Evolutionary conservation across 805 yeast genomes (phyloP), one percentile per base, ranked within the genome.

Genomic region (Wickerhamiella galacta): DNA sequence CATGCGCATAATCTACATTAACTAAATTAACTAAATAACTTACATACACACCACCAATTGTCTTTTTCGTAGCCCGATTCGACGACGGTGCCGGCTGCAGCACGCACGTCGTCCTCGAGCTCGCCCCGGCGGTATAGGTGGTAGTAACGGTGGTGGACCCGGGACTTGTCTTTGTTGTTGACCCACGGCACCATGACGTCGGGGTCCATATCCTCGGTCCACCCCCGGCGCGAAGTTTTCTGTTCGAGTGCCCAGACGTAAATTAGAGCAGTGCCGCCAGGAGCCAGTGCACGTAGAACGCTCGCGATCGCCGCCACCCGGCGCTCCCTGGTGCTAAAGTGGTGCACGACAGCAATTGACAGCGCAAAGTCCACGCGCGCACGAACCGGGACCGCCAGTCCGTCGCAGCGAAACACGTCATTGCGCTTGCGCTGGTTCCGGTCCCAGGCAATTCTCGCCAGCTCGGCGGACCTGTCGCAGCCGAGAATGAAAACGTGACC

Each of bases 201-300:
- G 51, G 81, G 96, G 34, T 78, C 83, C 70, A 77, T 83, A 8
- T 92, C 93, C 43, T 73, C 85, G 42, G 77, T 74, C 57, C 82
- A 90, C 0, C 96, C 96, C 45, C 96, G 64, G 43, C 95, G 64
- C 0, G 93, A 78, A 16, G 63, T 66, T 36, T 75, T 78, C 53
- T 90, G 98, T 43, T 90, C 98, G 33, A 90, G 55, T 0, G 98
- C 98, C 98, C 98, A 90, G 33, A 93, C 92, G 52, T 87, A 90
- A 6, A 90, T 68, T 45, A 90, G 57, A 0, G 81, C 78, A 33
- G 64, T 67, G 1, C 93, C 95, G 1, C 71, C 72, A 0, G 41
- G 34, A 26, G 52, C 61, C 33, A 90, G 51, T 37, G 68, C 68
- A 15, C 72, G 54, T 24, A 90, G 49, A 2, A 85, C 74, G 38